These are phyloP conservation scores for Cutaneotrichosporon sp. DNA, from an alignment of 1,284 basidiomycete species.

Conservation along the genomic window DNA sequence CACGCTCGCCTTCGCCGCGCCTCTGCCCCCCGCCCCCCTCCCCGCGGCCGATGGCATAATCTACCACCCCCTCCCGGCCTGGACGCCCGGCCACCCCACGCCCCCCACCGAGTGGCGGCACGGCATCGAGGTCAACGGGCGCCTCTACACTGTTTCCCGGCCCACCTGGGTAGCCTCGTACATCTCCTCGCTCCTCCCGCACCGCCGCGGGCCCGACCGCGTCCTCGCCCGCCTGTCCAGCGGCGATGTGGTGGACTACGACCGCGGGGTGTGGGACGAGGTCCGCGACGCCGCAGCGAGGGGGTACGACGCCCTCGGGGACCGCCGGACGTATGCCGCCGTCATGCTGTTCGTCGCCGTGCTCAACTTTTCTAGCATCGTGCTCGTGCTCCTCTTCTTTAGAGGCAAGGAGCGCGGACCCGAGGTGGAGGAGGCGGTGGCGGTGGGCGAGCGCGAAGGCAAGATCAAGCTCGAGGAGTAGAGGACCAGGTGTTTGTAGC, in stretches of 20 bases:
- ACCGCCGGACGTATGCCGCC: constrained; percentile 11
- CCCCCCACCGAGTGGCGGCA: not conserved
- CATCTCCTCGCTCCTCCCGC: no score
- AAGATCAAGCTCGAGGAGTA: not conserved
- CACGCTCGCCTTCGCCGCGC: not conserved
- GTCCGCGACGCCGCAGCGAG: not conserved
- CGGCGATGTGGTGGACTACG: no score
- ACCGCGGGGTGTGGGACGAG: not conserved
- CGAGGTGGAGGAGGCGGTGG: not conserved
- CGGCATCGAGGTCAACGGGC: no score
- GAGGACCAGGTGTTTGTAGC: not conserved
- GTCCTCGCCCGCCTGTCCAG: no score
- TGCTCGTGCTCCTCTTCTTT: constrained; percentile 2
- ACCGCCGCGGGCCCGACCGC: no score
- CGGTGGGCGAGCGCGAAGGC: not conserved
- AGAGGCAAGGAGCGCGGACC: not conserved
- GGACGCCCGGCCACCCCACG: not conserved
- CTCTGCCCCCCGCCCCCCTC: not conserved
- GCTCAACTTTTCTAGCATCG: constrained; percentile 12
- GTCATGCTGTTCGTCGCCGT: constrained; percentile 12
- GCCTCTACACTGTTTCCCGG: no score
- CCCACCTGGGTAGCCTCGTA: no score
- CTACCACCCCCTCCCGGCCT: not conserved
- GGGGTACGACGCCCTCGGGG: not conserved
- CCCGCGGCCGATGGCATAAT: no score